A percentile compares a stretch with the other conserved stretches of the same genome.
Evolutionary conservation across 768 basidiomycete genomes (phyloP).

Genomic region (Russula compacta): DNA sequence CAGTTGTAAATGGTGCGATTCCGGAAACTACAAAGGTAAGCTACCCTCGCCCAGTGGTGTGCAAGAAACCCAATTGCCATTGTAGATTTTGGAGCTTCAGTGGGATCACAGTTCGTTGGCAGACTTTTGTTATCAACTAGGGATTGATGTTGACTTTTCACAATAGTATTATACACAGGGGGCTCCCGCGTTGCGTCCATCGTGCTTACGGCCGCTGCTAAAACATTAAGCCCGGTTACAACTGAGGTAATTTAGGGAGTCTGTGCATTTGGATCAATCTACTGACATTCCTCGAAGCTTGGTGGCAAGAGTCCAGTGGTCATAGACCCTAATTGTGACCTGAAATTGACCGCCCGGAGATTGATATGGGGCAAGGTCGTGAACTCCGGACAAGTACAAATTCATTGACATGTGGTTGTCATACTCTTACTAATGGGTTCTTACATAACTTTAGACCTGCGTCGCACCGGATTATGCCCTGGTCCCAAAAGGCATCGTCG

Average conservation of each 20-base stretch:
- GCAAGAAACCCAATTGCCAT: background rate
- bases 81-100: slow-evolving; percentile 58
- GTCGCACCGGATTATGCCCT: slow-evolving; percentile 51
- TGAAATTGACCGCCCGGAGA: slow-evolving; percentile 57
- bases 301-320: slow-evolving; percentile 72
- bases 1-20: slow-evolving; percentile 29
- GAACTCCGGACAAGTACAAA: slow-evolving; percentile 51
- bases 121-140: background rate
- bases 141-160: slow-evolving; percentile 15
- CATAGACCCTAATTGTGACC: slow-evolving; percentile 59
- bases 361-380: slow-evolving; percentile 73
- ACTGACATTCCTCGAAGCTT: slow-evolving; percentile 30
- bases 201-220: slow-evolving; percentile 65
- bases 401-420: background rate
- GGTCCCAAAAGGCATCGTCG: slow-evolving; percentile 35
- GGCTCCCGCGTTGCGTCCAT: slow-evolving; percentile 53
- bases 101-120: slow-evolving; percentile 51
- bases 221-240: slow-evolving; percentile 61
- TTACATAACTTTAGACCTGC: slow-evolving; percentile 43
- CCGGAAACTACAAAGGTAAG: slow-evolving; percentile 26
- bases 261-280: background rate
- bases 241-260: slow-evolving; percentile 34
- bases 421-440: background rate
- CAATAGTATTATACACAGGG: slow-evolving; percentile 52
- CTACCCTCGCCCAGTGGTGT: background rate